phyloP scores from a whole-genome alignment of 306 rosid species.

The Corylus heterophylla region DNA sequence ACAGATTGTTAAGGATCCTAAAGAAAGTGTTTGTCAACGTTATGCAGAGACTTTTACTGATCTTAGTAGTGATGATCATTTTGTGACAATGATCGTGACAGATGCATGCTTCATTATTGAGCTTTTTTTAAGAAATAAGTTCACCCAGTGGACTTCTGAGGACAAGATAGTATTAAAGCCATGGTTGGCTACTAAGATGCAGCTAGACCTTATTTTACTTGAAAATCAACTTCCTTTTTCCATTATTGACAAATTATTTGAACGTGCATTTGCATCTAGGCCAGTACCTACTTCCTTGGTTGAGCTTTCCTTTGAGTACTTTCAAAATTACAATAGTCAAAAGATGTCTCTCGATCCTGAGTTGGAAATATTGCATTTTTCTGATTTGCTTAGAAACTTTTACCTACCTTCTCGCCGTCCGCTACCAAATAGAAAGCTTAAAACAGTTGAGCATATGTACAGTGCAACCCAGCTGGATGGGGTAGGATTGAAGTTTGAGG shows the following conservation, averaged over 20 bases:
- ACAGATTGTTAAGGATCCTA: background rate
- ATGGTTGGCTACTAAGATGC: background rate
- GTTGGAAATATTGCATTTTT: background rate
- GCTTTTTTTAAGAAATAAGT: background rate
- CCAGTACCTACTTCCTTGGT: no score
- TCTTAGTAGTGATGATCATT: background rate
- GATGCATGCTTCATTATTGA: slow-evolving; percentile 36
- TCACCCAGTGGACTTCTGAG: background rate
- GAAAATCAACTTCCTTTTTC: slow-evolving; percentile 29
- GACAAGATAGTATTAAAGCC: background rate
- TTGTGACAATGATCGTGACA: slow-evolving; percentile 27
- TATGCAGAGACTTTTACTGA: slow-evolving; percentile 22
- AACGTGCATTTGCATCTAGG: no score
- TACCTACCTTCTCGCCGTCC: background rate
- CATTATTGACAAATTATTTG: background rate
- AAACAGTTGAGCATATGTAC: background rate
- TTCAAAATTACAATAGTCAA: background rate
- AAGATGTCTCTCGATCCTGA: background rate
- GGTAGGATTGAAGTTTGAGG: slow-evolving; percentile 14
- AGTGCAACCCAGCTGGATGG: slow-evolving; percentile 2
- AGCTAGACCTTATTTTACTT: slow-evolving; percentile 3
- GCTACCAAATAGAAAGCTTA: background rate
- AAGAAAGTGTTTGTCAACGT: slow-evolving; percentile 4
- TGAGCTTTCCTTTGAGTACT: background rate
- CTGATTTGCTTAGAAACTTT: slow-evolving; percentile 5